Conservation (phyloP, 495 filamentous ascomycete genomes). For the Trichoderma orchidacearum region DNA sequence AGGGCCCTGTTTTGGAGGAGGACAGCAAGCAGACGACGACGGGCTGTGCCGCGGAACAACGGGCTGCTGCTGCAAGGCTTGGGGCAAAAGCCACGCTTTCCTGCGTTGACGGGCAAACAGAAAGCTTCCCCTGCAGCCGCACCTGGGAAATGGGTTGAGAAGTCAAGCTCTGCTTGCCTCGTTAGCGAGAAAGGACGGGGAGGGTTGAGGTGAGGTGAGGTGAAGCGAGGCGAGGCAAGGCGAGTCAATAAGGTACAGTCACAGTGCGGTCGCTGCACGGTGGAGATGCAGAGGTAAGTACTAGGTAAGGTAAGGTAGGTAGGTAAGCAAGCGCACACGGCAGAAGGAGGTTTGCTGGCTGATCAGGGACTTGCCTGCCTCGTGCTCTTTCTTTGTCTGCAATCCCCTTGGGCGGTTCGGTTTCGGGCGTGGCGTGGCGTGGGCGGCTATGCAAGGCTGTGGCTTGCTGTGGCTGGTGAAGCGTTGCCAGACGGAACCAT, state of each 20-base stretch:
- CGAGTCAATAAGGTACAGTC: background rate
- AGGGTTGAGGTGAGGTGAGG: background rate
- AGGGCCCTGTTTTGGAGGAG: background rate
- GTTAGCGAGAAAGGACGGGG: background rate
- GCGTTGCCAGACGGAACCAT: too few species aligned
- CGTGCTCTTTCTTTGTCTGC: too few species aligned
- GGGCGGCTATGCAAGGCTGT: too few species aligned
- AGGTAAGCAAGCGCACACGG: background rate
- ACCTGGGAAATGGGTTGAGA: background rate
- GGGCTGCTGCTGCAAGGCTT: background rate
- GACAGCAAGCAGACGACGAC: background rate
- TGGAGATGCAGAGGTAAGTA: background rate
- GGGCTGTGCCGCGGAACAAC: too few species aligned
- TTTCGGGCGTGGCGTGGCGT: background rate
- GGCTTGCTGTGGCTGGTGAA: too few species aligned
- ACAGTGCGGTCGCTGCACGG: background rate
- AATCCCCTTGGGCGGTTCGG: too few species aligned
- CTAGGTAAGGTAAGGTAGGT: too few species aligned
- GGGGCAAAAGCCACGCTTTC: background rate
- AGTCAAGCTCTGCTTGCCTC: background rate
- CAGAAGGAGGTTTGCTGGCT: background rate
- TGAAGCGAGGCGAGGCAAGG: background rate
- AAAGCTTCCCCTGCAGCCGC: background rate
- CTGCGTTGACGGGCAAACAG: background rate
- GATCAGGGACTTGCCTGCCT: too few species aligned